Conservation (phyloP, 441 rosid species). For the Euphorbia schlechtendalii region DNA sequence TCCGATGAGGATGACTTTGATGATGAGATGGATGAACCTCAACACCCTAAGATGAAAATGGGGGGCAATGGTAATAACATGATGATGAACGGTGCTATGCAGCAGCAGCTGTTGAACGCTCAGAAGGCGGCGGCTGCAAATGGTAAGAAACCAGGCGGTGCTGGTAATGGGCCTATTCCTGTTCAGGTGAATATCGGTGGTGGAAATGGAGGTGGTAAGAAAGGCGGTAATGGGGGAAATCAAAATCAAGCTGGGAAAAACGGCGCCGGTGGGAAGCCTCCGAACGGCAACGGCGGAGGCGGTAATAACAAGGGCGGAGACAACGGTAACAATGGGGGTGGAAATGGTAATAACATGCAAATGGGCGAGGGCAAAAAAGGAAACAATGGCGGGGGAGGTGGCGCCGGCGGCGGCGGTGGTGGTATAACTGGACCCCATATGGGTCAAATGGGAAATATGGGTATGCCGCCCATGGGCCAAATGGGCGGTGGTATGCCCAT, state of each 20-base stretch:
- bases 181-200: conserved; percentile 9
- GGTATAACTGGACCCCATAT: conserved; percentile 40
- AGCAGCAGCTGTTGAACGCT: conserved; percentile 51
- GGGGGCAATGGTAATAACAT: conserved; percentile 28
- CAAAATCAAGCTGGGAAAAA: conserved; percentile 46
- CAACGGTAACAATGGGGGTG: conserved; percentile 29
- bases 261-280: conserved; percentile 35
- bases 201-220: conserved; percentile 32
- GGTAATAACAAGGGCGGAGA: conserved; percentile 26
- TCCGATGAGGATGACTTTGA: no score
- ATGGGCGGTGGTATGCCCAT: conserved; percentile 38
- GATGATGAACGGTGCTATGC: conserved; percentile 51
- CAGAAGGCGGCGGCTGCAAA: conserved; percentile 36
- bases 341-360: conserved; percentile 23
- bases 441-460: conserved; percentile 34
- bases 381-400: conserved; percentile 27
- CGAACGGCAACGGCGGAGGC: conserved; percentile 37
- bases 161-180: conserved; percentile 19
- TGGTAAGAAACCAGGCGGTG: conserved; percentile 29
- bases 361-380: conserved; percentile 32
- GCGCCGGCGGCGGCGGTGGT: conserved; percentile 26
- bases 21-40: conserved; percentile 49
- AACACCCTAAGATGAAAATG: conserved; percentile 44
- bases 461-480: conserved; percentile 28
- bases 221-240: conserved; percentile 27